Evolutionary conservation across 495 filamentous ascomycete species (phyloP).

Genomic region (Penicillium coffeae): DNA sequence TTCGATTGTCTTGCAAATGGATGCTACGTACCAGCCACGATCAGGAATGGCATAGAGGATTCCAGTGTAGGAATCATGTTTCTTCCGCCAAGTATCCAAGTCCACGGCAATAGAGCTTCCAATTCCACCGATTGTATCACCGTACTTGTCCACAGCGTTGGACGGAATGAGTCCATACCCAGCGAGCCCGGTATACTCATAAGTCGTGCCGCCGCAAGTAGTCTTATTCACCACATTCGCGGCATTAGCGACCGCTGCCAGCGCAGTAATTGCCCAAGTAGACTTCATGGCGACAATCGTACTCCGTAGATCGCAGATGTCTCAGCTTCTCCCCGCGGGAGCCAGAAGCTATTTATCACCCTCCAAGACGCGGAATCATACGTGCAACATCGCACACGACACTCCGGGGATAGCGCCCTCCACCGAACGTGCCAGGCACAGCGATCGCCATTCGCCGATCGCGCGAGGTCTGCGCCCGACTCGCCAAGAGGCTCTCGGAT

Average conservation of each 20-base stretch:
- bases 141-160: slow-evolving; percentile 63
- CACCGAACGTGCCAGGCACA: no score
- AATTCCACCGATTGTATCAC: slow-evolving; percentile 68
- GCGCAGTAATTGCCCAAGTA: slow-evolving; percentile 12
- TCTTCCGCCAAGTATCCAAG: slow-evolving; percentile 58
- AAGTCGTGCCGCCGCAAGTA: slow-evolving; percentile 60
- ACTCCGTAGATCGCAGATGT: no score
- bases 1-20: background rate
- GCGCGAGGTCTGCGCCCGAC: no score
- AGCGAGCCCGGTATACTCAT: slow-evolving; percentile 64
- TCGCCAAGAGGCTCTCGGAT: no score
- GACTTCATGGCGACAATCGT: slow-evolving; percentile 18
- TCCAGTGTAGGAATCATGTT: no score
- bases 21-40: slow-evolving; percentile 57
- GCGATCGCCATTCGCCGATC: no score
- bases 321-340: no score
- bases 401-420: no score
- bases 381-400: no score
- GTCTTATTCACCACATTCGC: slow-evolving; percentile 45
- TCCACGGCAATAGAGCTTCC: slow-evolving; percentile 68
- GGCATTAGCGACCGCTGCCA: slow-evolving; percentile 14
- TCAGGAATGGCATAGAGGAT: slow-evolving; percentile 65
- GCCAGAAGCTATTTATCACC: no score
- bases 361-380: no score
- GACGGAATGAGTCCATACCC: slow-evolving; percentile 64